These are phyloP conservation scores for Neurospora tetrasperma DNA, from an alignment of 495 filamentous ascomycete genomes.

Conservation along the genomic window DNA sequence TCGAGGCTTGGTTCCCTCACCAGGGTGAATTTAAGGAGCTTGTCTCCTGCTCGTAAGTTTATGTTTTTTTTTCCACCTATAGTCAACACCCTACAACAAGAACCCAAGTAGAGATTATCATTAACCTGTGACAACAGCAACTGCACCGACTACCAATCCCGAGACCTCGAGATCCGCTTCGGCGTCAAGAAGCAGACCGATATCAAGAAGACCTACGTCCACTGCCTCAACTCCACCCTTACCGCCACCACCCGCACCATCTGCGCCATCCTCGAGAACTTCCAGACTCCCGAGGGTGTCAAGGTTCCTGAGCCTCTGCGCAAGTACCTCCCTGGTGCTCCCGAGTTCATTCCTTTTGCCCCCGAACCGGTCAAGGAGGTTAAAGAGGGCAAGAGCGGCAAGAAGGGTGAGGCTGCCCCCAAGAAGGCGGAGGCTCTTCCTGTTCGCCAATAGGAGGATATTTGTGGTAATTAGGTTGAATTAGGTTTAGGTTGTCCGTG, in stretches of 20 bases:
- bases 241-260: slow-evolving; percentile 89
- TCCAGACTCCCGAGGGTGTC: slow-evolving; percentile 72
- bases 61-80: neutral
- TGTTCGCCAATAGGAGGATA: slow-evolving; percentile 9
- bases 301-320: slow-evolving; percentile 76
- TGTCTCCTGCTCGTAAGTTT: slow-evolving; percentile 62
- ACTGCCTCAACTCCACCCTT: slow-evolving; percentile 84
- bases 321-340: slow-evolving; percentile 80
- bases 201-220: slow-evolving; percentile 80
- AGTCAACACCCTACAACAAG: too few relatives aligned
- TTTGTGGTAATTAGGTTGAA: neutral
- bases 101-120: neutral
- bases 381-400: slow-evolving; percentile 6
- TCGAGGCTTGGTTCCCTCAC: slow-evolving; percentile 90
- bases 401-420: slow-evolving; percentile 19
- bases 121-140: slow-evolving; percentile 31
- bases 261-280: slow-evolving; percentile 95
- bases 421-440: slow-evolving; percentile 28
- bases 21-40: slow-evolving; percentile 90
- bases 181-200: slow-evolving; percentile 36
- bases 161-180: slow-evolving; percentile 65
- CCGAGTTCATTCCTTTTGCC: slow-evolving; percentile 79
- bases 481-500: neutral
- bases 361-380: slow-evolving; percentile 31
- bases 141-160: slow-evolving; percentile 90